Conservation (phyloP, 2,329 filamentous ascomycete species). For the Parascedosporium putredinis region DNA sequence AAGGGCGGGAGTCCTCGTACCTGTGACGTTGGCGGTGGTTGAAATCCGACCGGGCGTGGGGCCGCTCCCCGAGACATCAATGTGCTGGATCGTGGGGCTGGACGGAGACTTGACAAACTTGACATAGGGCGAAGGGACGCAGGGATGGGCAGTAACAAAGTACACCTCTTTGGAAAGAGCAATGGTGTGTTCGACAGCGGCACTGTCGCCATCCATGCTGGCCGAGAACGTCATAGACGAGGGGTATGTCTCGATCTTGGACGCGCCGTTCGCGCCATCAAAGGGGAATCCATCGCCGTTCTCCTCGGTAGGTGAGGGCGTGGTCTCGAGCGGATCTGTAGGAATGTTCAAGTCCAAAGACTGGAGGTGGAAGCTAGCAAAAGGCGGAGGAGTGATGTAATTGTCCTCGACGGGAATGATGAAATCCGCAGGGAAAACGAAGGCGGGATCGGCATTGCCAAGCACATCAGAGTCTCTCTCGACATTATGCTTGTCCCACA, state of each 20-base stretch:
- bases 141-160: constrained; percentile 58
- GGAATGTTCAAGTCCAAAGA: constrained; percentile 38
- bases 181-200: constrained; percentile 29
- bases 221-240: constrained; percentile 31
- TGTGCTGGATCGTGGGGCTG: constrained; percentile 49
- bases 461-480: constrained; percentile 51
- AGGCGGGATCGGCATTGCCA: constrained; percentile 43
- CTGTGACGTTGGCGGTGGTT: constrained; percentile 36
- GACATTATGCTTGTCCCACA: constrained; percentile 50
- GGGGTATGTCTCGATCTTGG: constrained; percentile 24
- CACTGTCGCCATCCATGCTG: constrained; percentile 25
- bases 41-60: constrained; percentile 29
- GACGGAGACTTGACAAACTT: constrained; percentile 48
- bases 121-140: constrained; percentile 45
- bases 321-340: constrained; percentile 32
- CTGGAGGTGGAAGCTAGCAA: constrained; percentile 37
- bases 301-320: constrained; percentile 11
- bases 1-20: constrained; percentile 20
- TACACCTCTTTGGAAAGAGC: constrained; percentile 47
- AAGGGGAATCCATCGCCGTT: neutral
- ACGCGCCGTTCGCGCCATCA: neutral
- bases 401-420: constrained; percentile 48
- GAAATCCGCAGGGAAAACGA: constrained; percentile 51
- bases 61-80: constrained; percentile 38
- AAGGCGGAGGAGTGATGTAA: constrained; percentile 36